Evolutionary conservation across 768 basidiomycete species (phyloP), one percentile per base, ranked within the genome.

Genomic region (Auricularia sp.): DNA sequence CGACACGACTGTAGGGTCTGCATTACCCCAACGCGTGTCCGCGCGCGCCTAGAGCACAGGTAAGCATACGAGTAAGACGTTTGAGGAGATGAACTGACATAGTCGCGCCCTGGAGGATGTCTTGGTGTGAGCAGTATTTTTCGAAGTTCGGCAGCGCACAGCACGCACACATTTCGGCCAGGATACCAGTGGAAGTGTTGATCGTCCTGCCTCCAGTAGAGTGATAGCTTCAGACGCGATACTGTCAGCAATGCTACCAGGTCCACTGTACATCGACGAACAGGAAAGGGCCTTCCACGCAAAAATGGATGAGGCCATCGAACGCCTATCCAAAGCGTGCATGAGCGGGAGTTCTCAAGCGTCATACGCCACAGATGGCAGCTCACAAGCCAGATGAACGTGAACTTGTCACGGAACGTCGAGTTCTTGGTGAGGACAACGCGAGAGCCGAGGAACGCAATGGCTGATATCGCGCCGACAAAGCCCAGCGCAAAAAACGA

Each of bases 1-100:
- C 5, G 90, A 86, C 56, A 94, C 89, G 62, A 93, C 80, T 1
- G 87, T 88, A 1, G 89, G 83, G 70, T 94, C 92, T 0, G 90
- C 78, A 54, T 80, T 71, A 14, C 90, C 92, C 92, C 92, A 94
- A 51, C 92, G 85, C 64, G 83, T 81, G 71, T 94, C 92, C 4
- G 91, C 92, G 2, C 80, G 79, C 29, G 88, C 85, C 70, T 94
- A 92, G 72, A 21, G 14, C 1, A 6, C 5, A 18, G 21, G 33
- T 35, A 1, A 59, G 13, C 24, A 59, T 14, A 6, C 33, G 24
- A 54, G 54, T n/a, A 18, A 18, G 56, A 5, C 33, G 2, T 21
- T 18, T 8, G 14, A 8, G 13, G 34, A 34, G 56, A 35, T 35
- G 2, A 29, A 59, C 56, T 14, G 13, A 59, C 56, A 34, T 59